Base-by-base conservation (phyloP, 179 eudicot species). In the Carnegiea gigantea region DNA sequence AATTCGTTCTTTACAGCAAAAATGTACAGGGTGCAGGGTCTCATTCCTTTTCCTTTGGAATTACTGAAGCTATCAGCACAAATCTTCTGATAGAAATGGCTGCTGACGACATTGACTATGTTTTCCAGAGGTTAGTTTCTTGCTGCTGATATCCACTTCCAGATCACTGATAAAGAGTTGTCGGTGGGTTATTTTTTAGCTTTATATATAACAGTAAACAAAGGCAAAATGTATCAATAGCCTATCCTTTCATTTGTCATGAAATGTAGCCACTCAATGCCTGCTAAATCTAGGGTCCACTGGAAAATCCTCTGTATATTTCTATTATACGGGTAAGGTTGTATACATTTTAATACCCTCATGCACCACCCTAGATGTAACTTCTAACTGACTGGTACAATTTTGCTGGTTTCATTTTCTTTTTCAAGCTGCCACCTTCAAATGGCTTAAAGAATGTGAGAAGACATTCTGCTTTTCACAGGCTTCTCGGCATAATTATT, bases 51-150 rank as follows among this genome's bases (percentile, higher is more conserved):
- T 95, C 99, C 80, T 90, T 94, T 70, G 99, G 98, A 36, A 91
- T 95, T 71, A 89, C 97, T 43, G 98, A 95, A 91, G 92, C 89
- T 77, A 86, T 95, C 15, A 95, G 91, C 70, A 89, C 99, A 77
- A 94, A 95, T 81, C 90, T 95, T 46, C 76, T 95, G 91, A 84
- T 95, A 77, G 98, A 95, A 85, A 75, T 95, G 73, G 90, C 88
- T 78, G 99, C 99, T 54, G 97, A 95, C 87, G 99, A 95, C 86
- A 92, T 95, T 53, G 99, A 95, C 83, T 94, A 90, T 85, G 97
- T 94, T 81, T 91, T 88, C 81, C 97, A 95, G 83, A 92, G 95
- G 98, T 92, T 70, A 73, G 83, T 83, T 54, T 26, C 70, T 36
- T 43, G 38, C 44, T 71, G 24, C 28, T 60, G 12, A n/a, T n/a